These are phyloP conservation scores for Hamamelis virginiana DNA, from an alignment of 164 flowering plant genomes.

Conservation along the genomic window DNA sequence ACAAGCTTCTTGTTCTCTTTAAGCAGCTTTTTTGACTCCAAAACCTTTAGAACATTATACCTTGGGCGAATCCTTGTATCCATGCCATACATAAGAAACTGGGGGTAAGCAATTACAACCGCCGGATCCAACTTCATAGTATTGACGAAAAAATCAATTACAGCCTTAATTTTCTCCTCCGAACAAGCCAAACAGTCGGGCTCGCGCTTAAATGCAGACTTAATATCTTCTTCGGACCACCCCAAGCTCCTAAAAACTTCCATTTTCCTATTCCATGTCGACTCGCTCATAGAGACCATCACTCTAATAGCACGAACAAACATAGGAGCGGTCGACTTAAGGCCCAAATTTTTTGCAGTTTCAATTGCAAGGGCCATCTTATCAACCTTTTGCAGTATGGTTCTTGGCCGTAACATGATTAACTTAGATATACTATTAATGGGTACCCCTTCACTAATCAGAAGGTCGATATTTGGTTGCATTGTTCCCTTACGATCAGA, in stretches of 20 bases:
- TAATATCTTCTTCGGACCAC: constrained; percentile 14
- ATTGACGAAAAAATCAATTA: constrained; percentile 15
- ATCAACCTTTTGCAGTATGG: background rate
- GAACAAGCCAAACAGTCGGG: constrained; percentile 7
- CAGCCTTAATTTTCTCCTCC: constrained; percentile 12
- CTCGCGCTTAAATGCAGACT: constrained; percentile 1
- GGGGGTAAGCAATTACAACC: background rate
- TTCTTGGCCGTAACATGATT: constrained; percentile 3
- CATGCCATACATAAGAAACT: background rate
- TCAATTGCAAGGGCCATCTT: background rate
- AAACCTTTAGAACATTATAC: constrained; percentile 2
- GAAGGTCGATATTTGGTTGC: background rate
- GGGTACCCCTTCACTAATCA: constrained; percentile 15
- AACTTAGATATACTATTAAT: background rate
- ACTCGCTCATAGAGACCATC: constrained; percentile 10
- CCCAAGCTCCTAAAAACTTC: constrained; percentile 20
- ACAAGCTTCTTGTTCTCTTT: background rate
- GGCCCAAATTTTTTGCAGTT: background rate
- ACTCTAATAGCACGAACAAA: constrained; percentile 5
- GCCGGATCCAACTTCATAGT: constrained; percentile 8
- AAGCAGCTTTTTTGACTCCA: constrained; percentile 5
- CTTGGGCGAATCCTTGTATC: constrained; percentile 14
- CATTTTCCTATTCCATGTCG: constrained; percentile 6
- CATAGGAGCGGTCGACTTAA: background rate
- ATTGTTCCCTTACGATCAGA: background rate